Evolutionary conservation across 208 protist species (phyloP), one percentile per base, ranked within the genome.

Genomic region (Wallacemonas sp.): DNA sequence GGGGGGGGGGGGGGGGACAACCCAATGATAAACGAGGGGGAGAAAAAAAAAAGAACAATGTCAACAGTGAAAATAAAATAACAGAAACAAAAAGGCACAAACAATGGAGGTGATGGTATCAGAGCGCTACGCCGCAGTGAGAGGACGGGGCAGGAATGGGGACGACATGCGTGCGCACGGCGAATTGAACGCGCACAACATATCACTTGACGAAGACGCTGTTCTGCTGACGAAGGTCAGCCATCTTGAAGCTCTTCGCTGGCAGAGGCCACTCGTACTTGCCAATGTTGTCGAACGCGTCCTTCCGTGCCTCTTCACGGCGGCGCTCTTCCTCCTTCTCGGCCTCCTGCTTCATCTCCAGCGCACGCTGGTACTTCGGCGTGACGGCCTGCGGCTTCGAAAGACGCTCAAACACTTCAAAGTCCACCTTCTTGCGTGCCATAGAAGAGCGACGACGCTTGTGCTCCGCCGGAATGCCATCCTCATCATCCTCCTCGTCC

Each of bases 201-300:
- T n/a, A 27, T 58, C 62, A 77, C 49, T 59, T 21, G 33, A 39
- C 56, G 31, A 69, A 79, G 3, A 78, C 1, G 31, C 72, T 58
- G 45, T 88, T 91, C 24, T 91, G 85, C 11, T 70, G 64, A 39
- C 73, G 59, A 26, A 91, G 42, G 26, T 91, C 85, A 2, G 79
- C 60, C 45, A 84, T 70, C 0, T 59, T 88, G 36, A 84, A 78
- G 4, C 64, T 73, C n/a, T 62, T 66, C 0, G 72, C 66, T 2
- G 73, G 72, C 28, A 87, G 45, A 9, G 27, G 30, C 85, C 85
- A 91, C 2, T 64, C 66, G 46, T 75, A 81, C 14, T 28, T 1
- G 11, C 75, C 55, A 33, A 85, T 62, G 22, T 66, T 62, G 27
- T 68, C 63, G 53, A 80, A 64, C n/a, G 83, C 79, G 8, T 31